A percentile compares a stretch with the other conserved stretches of the same genome.
phyloP scores from a whole-genome alignment of 139 green algal genomes.

The Auxenochlorella pyrenoidosa region DNA sequence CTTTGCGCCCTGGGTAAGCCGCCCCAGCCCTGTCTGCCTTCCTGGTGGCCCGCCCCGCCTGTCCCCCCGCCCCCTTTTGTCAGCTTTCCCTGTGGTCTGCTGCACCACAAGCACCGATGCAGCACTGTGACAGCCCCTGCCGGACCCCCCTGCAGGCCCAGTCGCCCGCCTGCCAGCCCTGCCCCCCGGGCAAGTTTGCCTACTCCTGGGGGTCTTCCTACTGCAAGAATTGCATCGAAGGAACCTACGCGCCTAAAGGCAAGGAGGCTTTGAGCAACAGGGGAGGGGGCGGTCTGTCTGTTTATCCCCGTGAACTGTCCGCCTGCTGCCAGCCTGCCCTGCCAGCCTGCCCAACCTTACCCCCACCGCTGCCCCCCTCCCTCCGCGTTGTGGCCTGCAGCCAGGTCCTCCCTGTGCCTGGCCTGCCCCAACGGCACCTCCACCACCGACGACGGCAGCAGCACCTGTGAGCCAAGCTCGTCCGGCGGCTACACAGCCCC shows the following conservation, averaged over 20 bases:
- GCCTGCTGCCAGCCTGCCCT: background rate
- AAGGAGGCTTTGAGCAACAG: background rate
- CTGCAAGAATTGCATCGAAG: conserved; percentile 64
- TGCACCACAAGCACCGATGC: background rate
- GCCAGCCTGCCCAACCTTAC: background rate
- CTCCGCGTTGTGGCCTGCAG: background rate
- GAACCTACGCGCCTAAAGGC: conserved; percentile 45
- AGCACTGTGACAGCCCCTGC: too few relatives aligned
- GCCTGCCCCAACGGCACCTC: conserved; percentile 58
- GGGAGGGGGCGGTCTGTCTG: background rate
- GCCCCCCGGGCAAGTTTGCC: conserved; percentile 53
- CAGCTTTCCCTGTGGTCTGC: background rate
- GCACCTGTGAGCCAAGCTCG: conserved; percentile 25
- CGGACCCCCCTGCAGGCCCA: conserved; percentile 27
- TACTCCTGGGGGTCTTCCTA: conserved; percentile 58
- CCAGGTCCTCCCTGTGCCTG: conserved; percentile 42
- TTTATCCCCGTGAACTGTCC: background rate
- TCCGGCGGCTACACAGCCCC: conserved; percentile 20
- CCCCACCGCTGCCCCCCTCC: background rate
- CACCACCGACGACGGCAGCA: conserved; percentile 51
- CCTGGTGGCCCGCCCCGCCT: background rate
- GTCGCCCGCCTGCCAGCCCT: conserved; percentile 44
- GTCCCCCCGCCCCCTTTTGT: too few relatives aligned
- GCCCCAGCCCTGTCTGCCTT: background rate
- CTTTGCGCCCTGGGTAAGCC: conserved; percentile 26